Evolutionary conservation across 2,329 filamentous ascomycete species (phyloP), one percentile per base, ranked within the genome.

Genomic region (Parafenestella ontariensis): DNA sequence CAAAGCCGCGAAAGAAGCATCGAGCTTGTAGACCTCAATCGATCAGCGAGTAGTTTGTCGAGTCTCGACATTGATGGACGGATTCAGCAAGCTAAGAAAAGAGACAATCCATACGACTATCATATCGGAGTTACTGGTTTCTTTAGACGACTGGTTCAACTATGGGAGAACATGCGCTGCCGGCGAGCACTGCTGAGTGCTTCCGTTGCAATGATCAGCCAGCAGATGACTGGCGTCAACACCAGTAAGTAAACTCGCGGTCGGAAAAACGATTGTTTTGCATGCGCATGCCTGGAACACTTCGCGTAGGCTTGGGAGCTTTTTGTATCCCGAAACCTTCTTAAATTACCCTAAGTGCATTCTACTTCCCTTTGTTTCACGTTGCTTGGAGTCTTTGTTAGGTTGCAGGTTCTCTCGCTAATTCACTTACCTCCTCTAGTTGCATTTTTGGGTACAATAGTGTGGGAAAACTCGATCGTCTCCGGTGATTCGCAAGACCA

Each of bases 111-210:
- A 5, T 66, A 66, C 37, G 50, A 51, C 0, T 66, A 66, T 39
- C 54, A 64, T 34, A 66, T 66, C 17, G 63, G 63, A 17, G 61
- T 62, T n/a, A 64, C 61, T 11, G 63, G 63, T 2, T 66, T 62
- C 17, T 66, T 62, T 39, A 60, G 55, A 28, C 54, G 63, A 17
- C 45, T 64, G 10, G 43, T 34, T 11, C 41, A 66, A 36, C 45
- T 66, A 5, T 61, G 59, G 59, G 48, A 29, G 13, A 64, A 66
- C n/a, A 52, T 46, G 41, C 54, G 61, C 36, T 66, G 61, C 37
- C 56, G 62, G 9, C 50, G 64, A 34, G 60, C 64, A 1, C 39
- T 65, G 1, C 37, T 62, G 9, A 56, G 57, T 39, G 62, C 64
- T 13, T 54, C 58, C 6, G 43, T 63, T 0, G 56, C 62, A 5